phyloP scores from a whole-genome alignment of 1,284 basidiomycete species.

The Rhodotorula sp. region DNA sequence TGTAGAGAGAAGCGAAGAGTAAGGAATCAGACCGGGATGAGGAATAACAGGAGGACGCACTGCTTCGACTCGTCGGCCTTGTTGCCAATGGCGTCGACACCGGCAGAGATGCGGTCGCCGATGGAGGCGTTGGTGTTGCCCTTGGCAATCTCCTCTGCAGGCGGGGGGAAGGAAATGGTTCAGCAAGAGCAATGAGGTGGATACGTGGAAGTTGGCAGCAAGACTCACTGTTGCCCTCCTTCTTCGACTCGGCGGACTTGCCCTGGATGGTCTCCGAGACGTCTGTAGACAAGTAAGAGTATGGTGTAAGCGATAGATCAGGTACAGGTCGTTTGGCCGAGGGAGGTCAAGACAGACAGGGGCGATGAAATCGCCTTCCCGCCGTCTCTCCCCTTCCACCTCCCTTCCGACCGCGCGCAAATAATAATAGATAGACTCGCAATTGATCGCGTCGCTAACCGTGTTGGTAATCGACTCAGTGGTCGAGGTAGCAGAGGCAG shows the following conservation, averaged over 20 bases:
- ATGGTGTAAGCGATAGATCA: not conserved
- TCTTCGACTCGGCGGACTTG: slow-evolving; percentile 7
- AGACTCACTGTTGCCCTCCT: slow-evolving; percentile 30
- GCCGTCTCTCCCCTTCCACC: too few relatives aligned
- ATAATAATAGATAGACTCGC: too few relatives aligned
- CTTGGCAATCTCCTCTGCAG: slow-evolving; percentile 38
- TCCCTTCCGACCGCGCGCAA: too few relatives aligned
- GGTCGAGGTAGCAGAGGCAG: slow-evolving; percentile 20
- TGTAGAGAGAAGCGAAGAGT: not conserved
- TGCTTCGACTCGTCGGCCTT: slow-evolving; percentile 36
- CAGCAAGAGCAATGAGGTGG: not conserved
- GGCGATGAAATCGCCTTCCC: too few relatives aligned
- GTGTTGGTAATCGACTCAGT: slow-evolving; percentile 21
- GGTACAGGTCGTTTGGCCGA: not conserved
- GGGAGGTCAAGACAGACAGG: too few relatives aligned
- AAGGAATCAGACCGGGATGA: too few relatives aligned
- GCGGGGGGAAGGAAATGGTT: not conserved
- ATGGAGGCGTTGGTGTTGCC: slow-evolving; percentile 35
- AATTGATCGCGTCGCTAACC: slow-evolving; percentile 17
- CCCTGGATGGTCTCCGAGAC: slow-evolving; percentile 25
- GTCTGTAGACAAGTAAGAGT: slow-evolving; percentile 4
- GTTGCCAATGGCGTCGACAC: slow-evolving; percentile 33
- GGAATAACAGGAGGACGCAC: not conserved
- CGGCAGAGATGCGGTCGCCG: slow-evolving; percentile 34
- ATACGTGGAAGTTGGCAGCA: too few relatives aligned